Conservation (phyloP, 192 early-diverging fungal species). For the Podila clonocystis region DNA sequence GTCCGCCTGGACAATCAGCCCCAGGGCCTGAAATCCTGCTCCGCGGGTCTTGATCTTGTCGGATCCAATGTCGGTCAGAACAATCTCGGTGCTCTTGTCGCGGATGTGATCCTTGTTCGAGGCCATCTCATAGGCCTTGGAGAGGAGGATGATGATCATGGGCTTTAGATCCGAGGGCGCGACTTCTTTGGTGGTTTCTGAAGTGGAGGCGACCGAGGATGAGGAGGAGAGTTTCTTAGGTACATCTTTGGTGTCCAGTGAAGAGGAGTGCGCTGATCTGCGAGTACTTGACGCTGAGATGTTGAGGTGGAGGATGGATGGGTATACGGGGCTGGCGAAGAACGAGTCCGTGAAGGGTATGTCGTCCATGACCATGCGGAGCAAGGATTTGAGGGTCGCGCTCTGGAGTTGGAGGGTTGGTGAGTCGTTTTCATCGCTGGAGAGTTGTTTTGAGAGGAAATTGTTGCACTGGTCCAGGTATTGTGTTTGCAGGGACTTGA, state of each 20-base stretch:
- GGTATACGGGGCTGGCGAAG: slow-evolving; percentile 12
- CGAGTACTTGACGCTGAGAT: neutral
- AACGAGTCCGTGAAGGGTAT: slow-evolving; percentile 24
- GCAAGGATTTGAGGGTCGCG: slow-evolving; percentile 24
- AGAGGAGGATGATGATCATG: slow-evolving; percentile 34
- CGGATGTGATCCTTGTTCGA: slow-evolving; percentile 34
- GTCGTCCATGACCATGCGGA: slow-evolving; percentile 47
- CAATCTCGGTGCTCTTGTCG: slow-evolving; percentile 27
- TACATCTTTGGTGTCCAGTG: too few species aligned
- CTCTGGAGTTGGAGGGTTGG: slow-evolving; percentile 12
- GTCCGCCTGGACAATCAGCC: slow-evolving; percentile 74
- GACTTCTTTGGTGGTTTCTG: slow-evolving; percentile 14
- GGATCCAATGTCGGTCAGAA: slow-evolving; percentile 34
- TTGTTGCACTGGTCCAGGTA: slow-evolving; percentile 15
- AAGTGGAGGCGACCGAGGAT: neutral
- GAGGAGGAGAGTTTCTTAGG: neutral
- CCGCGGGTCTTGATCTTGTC: slow-evolving; percentile 42
- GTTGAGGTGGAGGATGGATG: slow-evolving; percentile 14
- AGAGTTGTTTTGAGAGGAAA: slow-evolving; percentile 12
- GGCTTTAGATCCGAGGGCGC: slow-evolving; percentile 24
- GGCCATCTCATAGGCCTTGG: slow-evolving; percentile 34
- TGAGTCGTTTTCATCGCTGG: neutral
- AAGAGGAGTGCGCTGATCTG: neutral
- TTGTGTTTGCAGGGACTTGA: slow-evolving; percentile 15
- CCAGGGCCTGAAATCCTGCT: slow-evolving; percentile 61